Percentiles rank a stretch among this genome's conserved stretches.
phyloP scores from a whole-genome alignment of 441 rosid genomes.

The Raphanus hybrid region DNA sequence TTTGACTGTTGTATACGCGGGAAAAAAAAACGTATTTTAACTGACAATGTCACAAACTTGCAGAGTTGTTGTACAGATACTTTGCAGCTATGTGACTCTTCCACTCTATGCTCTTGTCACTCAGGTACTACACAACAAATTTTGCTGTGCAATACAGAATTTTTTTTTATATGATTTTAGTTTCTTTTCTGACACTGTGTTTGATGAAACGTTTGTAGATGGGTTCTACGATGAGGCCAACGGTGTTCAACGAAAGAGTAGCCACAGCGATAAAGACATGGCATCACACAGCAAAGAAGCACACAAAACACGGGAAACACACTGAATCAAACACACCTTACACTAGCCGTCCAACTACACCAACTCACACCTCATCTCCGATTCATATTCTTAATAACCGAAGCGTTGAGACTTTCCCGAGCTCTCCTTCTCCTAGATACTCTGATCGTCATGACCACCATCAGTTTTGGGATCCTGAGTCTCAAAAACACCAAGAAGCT shows the following conservation, averaged over 20 bases:
- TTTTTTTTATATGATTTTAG: background rate
- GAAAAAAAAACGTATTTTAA: background rate
- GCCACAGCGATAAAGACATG: slow-evolving; percentile 62
- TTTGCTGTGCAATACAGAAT: background rate
- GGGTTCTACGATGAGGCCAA: slow-evolving; percentile 71
- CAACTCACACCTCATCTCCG: slow-evolving; percentile 73
- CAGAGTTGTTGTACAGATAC: slow-evolving; percentile 60
- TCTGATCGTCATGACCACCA: slow-evolving; percentile 43
- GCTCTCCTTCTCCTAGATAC: slow-evolving; percentile 50
- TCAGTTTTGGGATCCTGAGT: slow-evolving; percentile 60
- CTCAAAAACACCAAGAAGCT: slow-evolving; percentile 44
- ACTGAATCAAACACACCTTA: slow-evolving; percentile 61
- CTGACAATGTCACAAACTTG: slow-evolving; percentile 25
- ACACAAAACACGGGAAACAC: slow-evolving; percentile 57
- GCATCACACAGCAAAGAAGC: slow-evolving; percentile 61
- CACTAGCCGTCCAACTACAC: slow-evolving; percentile 75
- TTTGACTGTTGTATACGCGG: slow-evolving; percentile 10
- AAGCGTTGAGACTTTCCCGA: slow-evolving; percentile 52
- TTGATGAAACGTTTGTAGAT: slow-evolving; percentile 51
- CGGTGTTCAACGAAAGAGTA: slow-evolving; percentile 66
- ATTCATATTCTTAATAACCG: slow-evolving; percentile 66
- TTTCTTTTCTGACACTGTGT: slow-evolving; percentile 17
- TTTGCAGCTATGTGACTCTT: slow-evolving; percentile 84
- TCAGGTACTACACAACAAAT: slow-evolving; percentile 52
- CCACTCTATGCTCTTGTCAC: slow-evolving; percentile 92